phyloP scores from a whole-genome alignment of 2,329 filamentous ascomycete species.

The Monosporascus sp. region DNA sequence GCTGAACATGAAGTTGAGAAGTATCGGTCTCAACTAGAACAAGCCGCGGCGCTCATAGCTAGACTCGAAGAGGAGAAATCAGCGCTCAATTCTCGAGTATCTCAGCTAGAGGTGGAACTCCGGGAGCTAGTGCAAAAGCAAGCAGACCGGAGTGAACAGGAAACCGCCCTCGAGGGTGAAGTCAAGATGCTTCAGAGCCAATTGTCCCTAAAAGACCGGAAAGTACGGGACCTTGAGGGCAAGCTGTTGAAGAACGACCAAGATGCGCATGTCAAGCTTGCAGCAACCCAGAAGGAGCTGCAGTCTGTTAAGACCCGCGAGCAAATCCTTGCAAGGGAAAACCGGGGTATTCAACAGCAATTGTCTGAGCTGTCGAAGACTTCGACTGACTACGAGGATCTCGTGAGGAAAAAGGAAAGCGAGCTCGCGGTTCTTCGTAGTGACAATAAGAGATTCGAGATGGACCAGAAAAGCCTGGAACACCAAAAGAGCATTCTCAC shows the following conservation, averaged over 20 bases:
- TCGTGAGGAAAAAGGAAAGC: conserved; percentile 89
- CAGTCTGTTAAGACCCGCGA: conserved; percentile 68
- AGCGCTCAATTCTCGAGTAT: conserved; percentile 61
- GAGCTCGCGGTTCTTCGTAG: conserved; percentile 79
- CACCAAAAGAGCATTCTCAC: conserved; percentile 68
- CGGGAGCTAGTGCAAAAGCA: conserved; percentile 64
- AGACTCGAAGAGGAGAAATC: conserved; percentile 83
- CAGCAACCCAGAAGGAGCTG: conserved; percentile 72
- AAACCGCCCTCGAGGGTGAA: conserved; percentile 73
- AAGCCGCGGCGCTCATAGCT: conserved; percentile 81
- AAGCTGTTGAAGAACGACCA: conserved; percentile 83
- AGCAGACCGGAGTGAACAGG: conserved; percentile 67
- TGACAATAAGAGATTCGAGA: conserved; percentile 78
- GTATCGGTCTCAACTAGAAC: conserved; percentile 77
- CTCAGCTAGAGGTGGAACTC: conserved; percentile 65
- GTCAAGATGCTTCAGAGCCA: conserved; percentile 91
- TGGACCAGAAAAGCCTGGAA: conserved; percentile 72
- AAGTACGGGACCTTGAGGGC: conserved; percentile 78
- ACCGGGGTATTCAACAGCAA: conserved; percentile 75
- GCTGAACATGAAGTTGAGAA: conserved; percentile 79
- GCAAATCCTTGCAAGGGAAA: conserved; percentile 72
- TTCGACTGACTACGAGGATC: conserved; percentile 90
- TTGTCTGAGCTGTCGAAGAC: conserved; percentile 83
- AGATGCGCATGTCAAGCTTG: conserved; percentile 80
- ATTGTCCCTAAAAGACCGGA: conserved; percentile 80